These are phyloP conservation scores for Huntiella savannae DNA, from an alignment of 2,329 filamentous ascomycete species.

Conservation along the genomic window DNA sequence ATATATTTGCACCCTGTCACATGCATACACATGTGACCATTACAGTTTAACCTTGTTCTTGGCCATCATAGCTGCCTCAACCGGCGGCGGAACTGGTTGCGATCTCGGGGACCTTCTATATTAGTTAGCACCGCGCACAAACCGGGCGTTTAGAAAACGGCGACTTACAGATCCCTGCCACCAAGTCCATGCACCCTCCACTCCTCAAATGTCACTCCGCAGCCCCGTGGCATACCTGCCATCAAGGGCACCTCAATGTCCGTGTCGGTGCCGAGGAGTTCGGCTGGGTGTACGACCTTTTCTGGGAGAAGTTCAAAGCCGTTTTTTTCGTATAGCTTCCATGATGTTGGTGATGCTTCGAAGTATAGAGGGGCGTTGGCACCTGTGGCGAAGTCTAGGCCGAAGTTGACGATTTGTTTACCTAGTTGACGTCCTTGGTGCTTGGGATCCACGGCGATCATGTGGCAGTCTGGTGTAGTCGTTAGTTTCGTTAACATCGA, in stretches of 20 bases:
- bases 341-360: slow-evolving; percentile 25
- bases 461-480: slow-evolving; percentile 17
- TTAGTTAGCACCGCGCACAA: too few species aligned
- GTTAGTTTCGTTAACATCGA: not conserved
- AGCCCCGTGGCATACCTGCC: slow-evolving; percentile 22
- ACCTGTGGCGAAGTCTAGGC: slow-evolving; percentile 20
- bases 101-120: too few species aligned
- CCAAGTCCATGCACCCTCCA: slow-evolving; percentile 13
- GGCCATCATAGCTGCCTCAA: not conserved
- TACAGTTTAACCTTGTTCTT: not conserved
- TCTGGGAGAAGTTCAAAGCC: slow-evolving; percentile 24
- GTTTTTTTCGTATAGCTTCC: slow-evolving; percentile 26
- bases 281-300: slow-evolving; percentile 21
- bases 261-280: slow-evolving; percentile 18
- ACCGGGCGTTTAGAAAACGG: too few species aligned
- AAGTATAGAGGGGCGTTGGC: slow-evolving; percentile 26
- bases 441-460: slow-evolving; percentile 26
- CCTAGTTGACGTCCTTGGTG: slow-evolving; percentile 25
- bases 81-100: not conserved
- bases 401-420: slow-evolving; percentile 23
- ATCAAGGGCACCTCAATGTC: slow-evolving; percentile 24
- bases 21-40: not conserved
- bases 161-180: too few species aligned
- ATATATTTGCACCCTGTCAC: too few species aligned
- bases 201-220: slow-evolving; percentile 19